Evolutionary conservation across 495 filamentous ascomycete species (phyloP).

Genomic region (Podospora appendiculata): DNA sequence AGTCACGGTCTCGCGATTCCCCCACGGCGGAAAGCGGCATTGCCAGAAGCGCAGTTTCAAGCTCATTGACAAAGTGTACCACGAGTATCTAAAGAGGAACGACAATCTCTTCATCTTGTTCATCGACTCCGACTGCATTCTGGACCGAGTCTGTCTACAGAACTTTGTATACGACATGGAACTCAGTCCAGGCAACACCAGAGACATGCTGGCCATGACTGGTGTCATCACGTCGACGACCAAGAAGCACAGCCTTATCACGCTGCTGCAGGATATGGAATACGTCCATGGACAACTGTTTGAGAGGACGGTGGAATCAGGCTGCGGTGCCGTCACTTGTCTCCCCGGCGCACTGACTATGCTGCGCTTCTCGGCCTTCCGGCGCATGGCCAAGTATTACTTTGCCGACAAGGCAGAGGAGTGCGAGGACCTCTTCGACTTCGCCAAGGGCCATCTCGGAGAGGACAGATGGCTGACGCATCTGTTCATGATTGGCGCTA

Average conservation of each 20-base stretch:
- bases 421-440: slow-evolving; percentile 95
- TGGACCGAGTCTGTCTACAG: slow-evolving; percentile 87
- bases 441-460: slow-evolving; percentile 88
- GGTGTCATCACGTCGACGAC: slow-evolving; percentile 96
- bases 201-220: slow-evolving; percentile 97
- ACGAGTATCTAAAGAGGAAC: slow-evolving; percentile 77
- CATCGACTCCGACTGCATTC: slow-evolving; percentile 97
- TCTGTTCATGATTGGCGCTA: slow-evolving; percentile 97
- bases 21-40: slow-evolving; percentile 86
- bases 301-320: slow-evolving; percentile 92
- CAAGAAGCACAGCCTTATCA: slow-evolving; percentile 80
- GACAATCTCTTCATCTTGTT: slow-evolving; percentile 95
- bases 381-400: slow-evolving; percentile 97
- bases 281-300: slow-evolving; percentile 97
- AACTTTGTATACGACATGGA: slow-evolving; percentile 99
- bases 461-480: slow-evolving; percentile 98
- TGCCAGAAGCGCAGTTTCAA: slow-evolving; percentile 94
- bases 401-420: slow-evolving; percentile 97
- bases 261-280: slow-evolving; percentile 94
- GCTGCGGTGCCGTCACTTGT: slow-evolving; percentile 91
- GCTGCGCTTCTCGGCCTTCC: slow-evolving; percentile 90
- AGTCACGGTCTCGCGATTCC: slow-evolving; percentile 88
- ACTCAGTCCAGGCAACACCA: slow-evolving; percentile 84
- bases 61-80: slow-evolving; percentile 90
- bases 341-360: slow-evolving; percentile 92